phyloP scores from a whole-genome alignment of 2,329 filamentous ascomycete genomes.

The Gyromitra esculenta region DNA sequence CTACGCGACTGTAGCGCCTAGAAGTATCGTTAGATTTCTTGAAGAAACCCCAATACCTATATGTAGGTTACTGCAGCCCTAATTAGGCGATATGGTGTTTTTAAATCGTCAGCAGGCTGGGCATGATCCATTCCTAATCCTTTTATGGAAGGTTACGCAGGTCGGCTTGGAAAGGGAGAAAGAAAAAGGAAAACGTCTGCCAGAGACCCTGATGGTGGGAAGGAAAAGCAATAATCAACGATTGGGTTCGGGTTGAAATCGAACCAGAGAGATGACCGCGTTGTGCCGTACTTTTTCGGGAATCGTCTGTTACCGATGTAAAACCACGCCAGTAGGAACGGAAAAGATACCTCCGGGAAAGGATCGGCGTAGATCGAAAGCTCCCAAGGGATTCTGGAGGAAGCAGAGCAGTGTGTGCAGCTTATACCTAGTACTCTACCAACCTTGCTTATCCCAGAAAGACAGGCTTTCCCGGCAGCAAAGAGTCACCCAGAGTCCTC shows the following conservation, averaged over 20 bases:
- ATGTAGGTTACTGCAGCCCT: too few relatives aligned
- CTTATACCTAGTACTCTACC: conserved; percentile 9
- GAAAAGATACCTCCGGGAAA: conserved; percentile 35
- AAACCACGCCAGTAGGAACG: conserved; percentile 48
- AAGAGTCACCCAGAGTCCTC: conserved; percentile 25
- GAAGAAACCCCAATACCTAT: too few relatives aligned
- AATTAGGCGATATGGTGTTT: neutral
- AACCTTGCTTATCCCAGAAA: conserved; percentile 29
- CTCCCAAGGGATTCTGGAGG: conserved; percentile 32
- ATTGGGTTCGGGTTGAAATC: conserved; percentile 43
- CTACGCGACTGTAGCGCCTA: too few relatives aligned
- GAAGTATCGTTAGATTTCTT: too few relatives aligned
- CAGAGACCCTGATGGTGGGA: conserved; percentile 29
- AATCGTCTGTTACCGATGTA: conserved; percentile 49
- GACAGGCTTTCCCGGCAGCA: neutral
- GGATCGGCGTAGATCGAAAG: conserved; percentile 39
- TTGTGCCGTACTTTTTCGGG: conserved; percentile 45
- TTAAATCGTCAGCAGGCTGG: conserved; percentile 32
- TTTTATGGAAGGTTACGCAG: conserved; percentile 49
- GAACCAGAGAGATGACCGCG: conserved; percentile 46
- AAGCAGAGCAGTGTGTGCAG: conserved; percentile 17
- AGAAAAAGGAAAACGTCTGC: conserved; percentile 21
- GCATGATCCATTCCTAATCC: conserved; percentile 38
- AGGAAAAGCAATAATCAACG: conserved; percentile 40
- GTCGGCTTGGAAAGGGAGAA: conserved; percentile 40